Percentiles rank a stretch among this genome's conserved stretches.
These are phyloP conservation scores for Talaromyces nanjingensis DNA, from an alignment of 495 filamentous ascomycete genomes.

Conservation along the genomic window DNA sequence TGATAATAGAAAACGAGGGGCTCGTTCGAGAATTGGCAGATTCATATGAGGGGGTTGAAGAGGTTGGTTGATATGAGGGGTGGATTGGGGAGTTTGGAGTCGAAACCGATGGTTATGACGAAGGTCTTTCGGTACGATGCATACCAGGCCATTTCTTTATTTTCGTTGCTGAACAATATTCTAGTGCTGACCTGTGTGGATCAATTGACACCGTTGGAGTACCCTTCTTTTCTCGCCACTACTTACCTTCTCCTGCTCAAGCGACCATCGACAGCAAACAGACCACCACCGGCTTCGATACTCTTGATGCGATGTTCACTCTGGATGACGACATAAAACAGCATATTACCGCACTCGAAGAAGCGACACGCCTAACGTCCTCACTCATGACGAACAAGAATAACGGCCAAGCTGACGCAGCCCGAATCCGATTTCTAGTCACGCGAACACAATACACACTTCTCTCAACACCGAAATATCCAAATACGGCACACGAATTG, in stretches of 20 bases:
- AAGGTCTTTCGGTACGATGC: conserved; percentile 19
- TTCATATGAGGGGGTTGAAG: conserved; percentile 26
- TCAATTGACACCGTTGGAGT: not conserved
- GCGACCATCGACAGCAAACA: not conserved
- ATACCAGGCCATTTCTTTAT: too few relatives aligned
- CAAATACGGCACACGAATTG: not conserved
- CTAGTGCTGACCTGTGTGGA: conserved; percentile 1
- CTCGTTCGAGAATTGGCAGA: not conserved
- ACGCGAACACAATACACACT: conserved; percentile 4
- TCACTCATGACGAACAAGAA: conserved; percentile 1
- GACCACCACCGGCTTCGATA: not conserved
- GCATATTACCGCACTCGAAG: not conserved
- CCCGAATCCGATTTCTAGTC: not conserved
- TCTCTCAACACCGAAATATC: not conserved
- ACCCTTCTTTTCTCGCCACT: conserved; percentile 2
- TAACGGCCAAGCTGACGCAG: not conserved
- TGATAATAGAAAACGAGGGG: conserved; percentile 3
- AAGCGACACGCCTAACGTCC: not conserved
- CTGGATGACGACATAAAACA: not conserved
- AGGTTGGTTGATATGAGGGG: conserved; percentile 31
- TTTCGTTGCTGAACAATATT: too few relatives aligned
- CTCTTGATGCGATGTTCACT: not conserved
- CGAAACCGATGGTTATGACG: conserved; percentile 21
- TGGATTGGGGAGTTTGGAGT: conserved; percentile 18
- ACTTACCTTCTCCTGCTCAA: not conserved